phyloP scores from a whole-genome alignment of 2,329 filamentous ascomycete genomes.

The Cladophialophora yegresii region DNA sequence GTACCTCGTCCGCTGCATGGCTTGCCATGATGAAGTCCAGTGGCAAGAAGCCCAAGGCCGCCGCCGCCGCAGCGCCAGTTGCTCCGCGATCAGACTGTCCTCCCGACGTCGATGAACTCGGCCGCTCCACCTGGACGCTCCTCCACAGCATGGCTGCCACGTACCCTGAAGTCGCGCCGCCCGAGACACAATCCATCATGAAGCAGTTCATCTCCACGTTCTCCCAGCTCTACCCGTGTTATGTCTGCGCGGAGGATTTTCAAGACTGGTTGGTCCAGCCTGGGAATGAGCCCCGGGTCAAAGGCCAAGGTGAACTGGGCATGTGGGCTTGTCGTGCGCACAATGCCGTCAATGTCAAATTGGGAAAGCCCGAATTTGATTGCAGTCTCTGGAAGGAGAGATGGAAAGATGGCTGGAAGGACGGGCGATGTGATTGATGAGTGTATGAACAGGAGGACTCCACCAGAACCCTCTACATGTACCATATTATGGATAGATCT shows the following conservation, averaged over 20 bases:
- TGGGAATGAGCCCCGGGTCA: conserved; percentile 64
- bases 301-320: conserved; percentile 52
- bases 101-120: conserved; percentile 83
- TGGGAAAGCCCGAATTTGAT: conserved; percentile 90
- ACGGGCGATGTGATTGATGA: conserved; percentile 63
- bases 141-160: conserved; percentile 87
- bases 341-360: conserved; percentile 63
- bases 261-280: conserved; percentile 71
- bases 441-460: neutral
- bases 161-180: conserved; percentile 72
- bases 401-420: conserved; percentile 84
- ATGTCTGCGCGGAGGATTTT: conserved; percentile 93
- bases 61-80: conserved; percentile 30
- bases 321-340: conserved; percentile 56
- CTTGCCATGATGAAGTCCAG: conserved; percentile 47
- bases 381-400: conserved; percentile 88
- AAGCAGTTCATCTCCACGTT: conserved; percentile 77
- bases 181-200: conserved; percentile 72
- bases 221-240: conserved; percentile 88
- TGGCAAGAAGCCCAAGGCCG: conserved; percentile 33
- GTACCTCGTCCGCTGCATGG: conserved; percentile 53
- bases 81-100: conserved; percentile 67
- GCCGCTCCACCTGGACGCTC: conserved; percentile 88
- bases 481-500: conserved; percentile 2
- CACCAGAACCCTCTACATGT: neutral